phyloP scores from a whole-genome alignment of 306 rosid genomes.

The Rosa multiflora region DNA sequence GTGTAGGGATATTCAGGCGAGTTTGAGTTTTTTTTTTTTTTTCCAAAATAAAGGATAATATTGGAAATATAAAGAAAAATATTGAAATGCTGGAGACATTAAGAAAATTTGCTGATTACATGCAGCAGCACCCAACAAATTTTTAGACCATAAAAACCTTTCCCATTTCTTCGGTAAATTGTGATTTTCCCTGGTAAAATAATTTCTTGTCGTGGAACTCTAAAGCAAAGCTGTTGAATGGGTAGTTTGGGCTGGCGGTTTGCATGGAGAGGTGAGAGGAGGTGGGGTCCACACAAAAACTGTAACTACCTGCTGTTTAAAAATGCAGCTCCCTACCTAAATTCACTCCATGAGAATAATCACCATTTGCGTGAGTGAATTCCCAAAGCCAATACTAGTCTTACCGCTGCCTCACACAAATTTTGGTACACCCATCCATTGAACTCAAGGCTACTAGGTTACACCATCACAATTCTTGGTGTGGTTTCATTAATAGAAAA shows the following conservation, averaged over 20 bases:
- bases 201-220: too few relatives aligned
- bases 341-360: background rate
- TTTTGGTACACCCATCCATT: background rate
- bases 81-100: too few relatives aligned
- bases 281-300: conserved; percentile 24
- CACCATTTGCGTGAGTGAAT: conserved; percentile 26
- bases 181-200: too few relatives aligned
- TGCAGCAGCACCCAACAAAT: too few relatives aligned
- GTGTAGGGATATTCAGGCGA: too few relatives aligned
- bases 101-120: too few relatives aligned
- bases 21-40: too few relatives aligned
- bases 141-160: too few relatives aligned
- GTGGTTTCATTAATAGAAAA: background rate
- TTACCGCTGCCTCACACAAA: background rate
- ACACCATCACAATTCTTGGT: background rate
- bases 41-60: too few relatives aligned
- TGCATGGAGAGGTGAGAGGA: conserved; percentile 26
- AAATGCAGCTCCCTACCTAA: conserved; percentile 9
- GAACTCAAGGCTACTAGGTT: background rate
- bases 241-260: conserved; percentile 35
- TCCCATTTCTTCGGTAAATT: too few relatives aligned
- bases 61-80: too few relatives aligned
- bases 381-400: background rate
- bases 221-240: background rate
- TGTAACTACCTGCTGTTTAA: background rate